Percentiles rank a stretch among this genome's conserved stretches.
These are phyloP conservation scores for Naganishia vaughanmartiniae DNA, from an alignment of 768 basidiomycete genomes.

Conservation along the genomic window DNA sequence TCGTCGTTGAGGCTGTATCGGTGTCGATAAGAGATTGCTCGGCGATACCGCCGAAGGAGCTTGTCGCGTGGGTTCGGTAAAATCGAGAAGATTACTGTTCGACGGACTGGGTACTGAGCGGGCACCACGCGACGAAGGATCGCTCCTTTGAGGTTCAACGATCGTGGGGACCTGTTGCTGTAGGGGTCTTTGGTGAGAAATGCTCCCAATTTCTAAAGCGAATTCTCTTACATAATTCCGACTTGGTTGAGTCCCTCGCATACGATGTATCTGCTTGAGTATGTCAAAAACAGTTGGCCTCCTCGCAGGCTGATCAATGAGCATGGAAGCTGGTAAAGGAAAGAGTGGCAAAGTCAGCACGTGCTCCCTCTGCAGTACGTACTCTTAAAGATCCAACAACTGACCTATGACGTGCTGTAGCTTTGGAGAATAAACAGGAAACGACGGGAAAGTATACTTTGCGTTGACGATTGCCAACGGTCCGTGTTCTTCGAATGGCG, in stretches of 20 bases:
- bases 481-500: constrained; percentile 97
- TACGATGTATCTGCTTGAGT: constrained; percentile 73
- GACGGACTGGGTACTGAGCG: constrained; percentile 12
- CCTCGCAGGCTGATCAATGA: constrained; percentile 81
- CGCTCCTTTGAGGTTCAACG: constrained; percentile 37
- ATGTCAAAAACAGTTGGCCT: constrained; percentile 86
- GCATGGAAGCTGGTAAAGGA: constrained; percentile 69
- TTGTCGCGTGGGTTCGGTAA: constrained; percentile 20
- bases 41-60: background rate
- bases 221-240: constrained; percentile 62
- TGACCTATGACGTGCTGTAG: constrained; percentile 80
- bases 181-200: constrained; percentile 20
- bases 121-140: constrained; percentile 31
- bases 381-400: constrained; percentile 14
- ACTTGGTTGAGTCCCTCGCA: constrained; percentile 81
- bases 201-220: background rate
- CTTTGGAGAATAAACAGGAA: constrained; percentile 77
- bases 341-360: background rate
- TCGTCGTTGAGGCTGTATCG: constrained; percentile 47
- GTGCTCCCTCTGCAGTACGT: constrained; percentile 23
- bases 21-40: constrained; percentile 31
- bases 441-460: constrained; percentile 85
- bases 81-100: constrained; percentile 27
- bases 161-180: constrained; percentile 19
- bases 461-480: constrained; percentile 94